These are phyloP conservation scores for Petrea volubilis DNA, from an alignment of 257 asterid species.

Conservation along the genomic window DNA sequence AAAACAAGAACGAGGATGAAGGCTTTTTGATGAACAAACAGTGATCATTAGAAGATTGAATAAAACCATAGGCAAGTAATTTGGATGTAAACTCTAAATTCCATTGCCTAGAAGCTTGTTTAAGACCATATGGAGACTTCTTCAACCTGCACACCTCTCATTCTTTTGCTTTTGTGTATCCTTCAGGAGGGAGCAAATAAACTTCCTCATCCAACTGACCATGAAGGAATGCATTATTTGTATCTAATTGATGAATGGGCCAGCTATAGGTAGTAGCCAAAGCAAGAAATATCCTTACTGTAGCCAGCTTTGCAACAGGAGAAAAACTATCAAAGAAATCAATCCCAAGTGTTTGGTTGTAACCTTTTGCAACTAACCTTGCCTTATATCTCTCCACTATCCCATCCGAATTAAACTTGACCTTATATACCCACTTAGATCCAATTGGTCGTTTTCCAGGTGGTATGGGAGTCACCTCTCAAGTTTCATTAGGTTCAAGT, in stretches of 20 bases:
- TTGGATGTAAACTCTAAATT: background rate
- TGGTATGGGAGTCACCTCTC: background rate
- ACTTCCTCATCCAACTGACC: background rate
- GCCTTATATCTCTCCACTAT: background rate
- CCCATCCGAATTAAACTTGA: background rate
- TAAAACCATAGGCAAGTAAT: background rate
- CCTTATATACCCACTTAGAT: background rate
- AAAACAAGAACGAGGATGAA: fast-evolving
- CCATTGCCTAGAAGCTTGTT: slow-evolving; percentile 11
- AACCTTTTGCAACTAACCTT: background rate
- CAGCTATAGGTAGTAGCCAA: background rate
- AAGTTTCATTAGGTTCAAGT: background rate
- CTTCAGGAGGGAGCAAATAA: background rate
- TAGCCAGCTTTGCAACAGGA: background rate
- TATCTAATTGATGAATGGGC: background rate
- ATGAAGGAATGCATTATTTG: slow-evolving; percentile 4
- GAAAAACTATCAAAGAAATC: background rate
- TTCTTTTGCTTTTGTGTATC: background rate
- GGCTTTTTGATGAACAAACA: background rate
- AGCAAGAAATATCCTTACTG: background rate
- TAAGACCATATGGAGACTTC: background rate
- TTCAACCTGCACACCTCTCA: background rate
- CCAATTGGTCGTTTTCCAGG: background rate
- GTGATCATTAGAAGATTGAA: background rate
- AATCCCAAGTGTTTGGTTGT: background rate